These are phyloP conservation scores for Claviceps sp. DNA, from an alignment of 2,329 filamentous ascomycete species.

Conservation along the genomic window DNA sequence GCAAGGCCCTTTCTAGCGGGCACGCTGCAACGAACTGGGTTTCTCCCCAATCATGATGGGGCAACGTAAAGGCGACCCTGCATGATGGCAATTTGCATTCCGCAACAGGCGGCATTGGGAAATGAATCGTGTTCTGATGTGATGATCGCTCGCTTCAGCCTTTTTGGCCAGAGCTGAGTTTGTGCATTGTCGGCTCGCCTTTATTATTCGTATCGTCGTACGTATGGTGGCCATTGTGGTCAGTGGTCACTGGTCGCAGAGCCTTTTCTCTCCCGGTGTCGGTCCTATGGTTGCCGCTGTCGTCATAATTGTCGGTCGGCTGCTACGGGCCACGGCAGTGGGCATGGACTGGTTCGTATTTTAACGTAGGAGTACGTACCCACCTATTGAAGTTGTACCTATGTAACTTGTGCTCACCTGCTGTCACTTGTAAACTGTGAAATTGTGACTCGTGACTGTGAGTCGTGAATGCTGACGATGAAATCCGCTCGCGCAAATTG, in stretches of 20 bases:
- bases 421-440: too few species aligned
- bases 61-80: constrained; percentile 1
- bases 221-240: not conserved
- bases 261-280: not conserved
- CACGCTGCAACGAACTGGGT: not conserved
- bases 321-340: not conserved
- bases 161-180: not conserved
- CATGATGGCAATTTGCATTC: not conserved
- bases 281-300: not conserved
- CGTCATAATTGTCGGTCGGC: not conserved
- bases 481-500: not conserved
- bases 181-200: not conserved
- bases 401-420: too few species aligned
- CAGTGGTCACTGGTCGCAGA: not conserved
- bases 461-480: not conserved
- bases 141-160: not conserved
- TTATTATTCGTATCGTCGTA: too few species aligned
- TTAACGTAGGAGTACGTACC: not conserved
- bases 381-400: too few species aligned
- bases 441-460: too few species aligned
- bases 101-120: not conserved
- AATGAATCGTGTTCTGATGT: not conserved
- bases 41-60: not conserved
- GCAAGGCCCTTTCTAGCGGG: not conserved
- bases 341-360: not conserved